Conservation (phyloP, 306 rosid species). For the Carpinus fangiana region DNA sequence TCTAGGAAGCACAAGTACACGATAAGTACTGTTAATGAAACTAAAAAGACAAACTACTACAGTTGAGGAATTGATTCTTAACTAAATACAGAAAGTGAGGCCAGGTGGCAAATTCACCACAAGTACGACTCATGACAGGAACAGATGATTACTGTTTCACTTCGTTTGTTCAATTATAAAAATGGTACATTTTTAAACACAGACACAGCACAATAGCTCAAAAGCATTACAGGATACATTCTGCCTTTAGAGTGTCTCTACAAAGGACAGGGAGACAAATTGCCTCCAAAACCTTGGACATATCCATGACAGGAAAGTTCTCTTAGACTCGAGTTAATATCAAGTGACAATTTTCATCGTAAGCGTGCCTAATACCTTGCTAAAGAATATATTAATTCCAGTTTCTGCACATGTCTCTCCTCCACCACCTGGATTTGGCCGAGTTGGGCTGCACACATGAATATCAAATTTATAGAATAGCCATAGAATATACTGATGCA, state of each 20-base stretch:
- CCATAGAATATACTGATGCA: conserved; percentile 16
- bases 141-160: not conserved
- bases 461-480: conserved; percentile 18
- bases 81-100: conserved; percentile 4
- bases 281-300: conserved; percentile 16
- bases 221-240: not conserved
- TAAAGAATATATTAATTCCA: conserved; percentile 82
- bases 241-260: not conserved
- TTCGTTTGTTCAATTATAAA: not conserved
- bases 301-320: conserved; percentile 11
- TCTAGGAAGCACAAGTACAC: conserved; percentile 48
- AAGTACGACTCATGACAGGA: not conserved
- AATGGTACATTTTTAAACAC: not conserved
- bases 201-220: not conserved
- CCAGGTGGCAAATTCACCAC: not conserved
- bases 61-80: conserved; percentile 19
- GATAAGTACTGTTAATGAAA: conserved; percentile 24
- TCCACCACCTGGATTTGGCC: conserved; percentile 98
- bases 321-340: not conserved
- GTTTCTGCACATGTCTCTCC: conserved; percentile 99
- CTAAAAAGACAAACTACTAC: conserved; percentile 5
- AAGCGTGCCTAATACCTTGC: conserved; percentile 59
- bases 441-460: conserved; percentile 75
- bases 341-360: not conserved
- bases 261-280: not conserved